Base-by-base conservation (phyloP, 257 asterid genomes). In the Schizonepeta tenuifolia region DNA sequence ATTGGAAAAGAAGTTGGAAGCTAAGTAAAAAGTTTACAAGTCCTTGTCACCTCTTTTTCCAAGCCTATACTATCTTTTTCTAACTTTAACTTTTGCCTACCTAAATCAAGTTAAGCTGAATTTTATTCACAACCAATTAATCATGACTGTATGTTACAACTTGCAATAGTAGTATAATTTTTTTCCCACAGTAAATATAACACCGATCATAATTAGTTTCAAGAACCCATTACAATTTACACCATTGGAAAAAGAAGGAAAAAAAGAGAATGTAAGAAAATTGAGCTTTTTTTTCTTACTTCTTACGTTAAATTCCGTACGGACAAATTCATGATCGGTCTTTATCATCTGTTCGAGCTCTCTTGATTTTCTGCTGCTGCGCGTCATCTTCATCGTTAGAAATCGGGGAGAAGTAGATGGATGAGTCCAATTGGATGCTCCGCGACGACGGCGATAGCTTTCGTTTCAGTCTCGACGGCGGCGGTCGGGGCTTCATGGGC, bases 401-500 rank as follows among this genome's bases (percentile, higher is more conserved):
- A 2, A 54, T 7, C 9, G 82, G 69, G 43, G 65, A 78, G 74
- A 78, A 80, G 61, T 76, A 47, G 7, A 53, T 18, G 1, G 84
- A 69, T 4, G 76, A 57, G 51, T 74, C 87, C 40, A 78, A 47
- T 4, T 62, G 81, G 31, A 78, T 77, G 36, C 67, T 68, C 60
- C 80, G 79, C 36, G 74, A 18, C 63, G 75, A 17, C 68, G 85
- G 55, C 41, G 87, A 36, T 8, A 67, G 57, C 47, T 75, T 86
- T 21, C 89, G 75, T 33, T 86, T 86, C 70, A 54, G 40, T 2
- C 15, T 65, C 62, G 79, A 49, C 24, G 83, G 64, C 46, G 44
- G 53, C 21, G 84, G 82, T 17, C 80, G 81, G 11, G 70, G 35
- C 63, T 79, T 87, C 62, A 21, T 81, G 1, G 98, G 98, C 54